phyloP scores from a whole-genome alignment of 805 yeast species.

The Candida hungchunana region DNA sequence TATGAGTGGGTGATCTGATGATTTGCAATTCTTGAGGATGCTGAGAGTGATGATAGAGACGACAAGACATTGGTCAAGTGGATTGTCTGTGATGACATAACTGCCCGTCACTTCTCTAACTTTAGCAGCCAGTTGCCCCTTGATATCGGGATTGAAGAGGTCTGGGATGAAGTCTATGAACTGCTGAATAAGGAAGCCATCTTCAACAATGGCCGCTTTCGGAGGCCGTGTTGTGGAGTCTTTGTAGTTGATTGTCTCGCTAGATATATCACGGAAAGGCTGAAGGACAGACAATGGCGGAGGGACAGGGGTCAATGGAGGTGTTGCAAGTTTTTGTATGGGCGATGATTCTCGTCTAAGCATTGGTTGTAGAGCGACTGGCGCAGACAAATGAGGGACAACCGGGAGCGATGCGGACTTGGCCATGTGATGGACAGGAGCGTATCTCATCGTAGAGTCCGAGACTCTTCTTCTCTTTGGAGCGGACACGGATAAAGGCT shows the following conservation, averaged over 20 bases:
- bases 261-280: conserved; percentile 7
- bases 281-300: conserved; percentile 1
- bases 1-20: conserved; percentile 1
- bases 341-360: no score
- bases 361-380: no score
- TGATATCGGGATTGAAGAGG: conserved; percentile 7
- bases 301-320: no score
- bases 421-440: no score
- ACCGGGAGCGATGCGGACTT: no score
- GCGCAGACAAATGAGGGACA: no score
- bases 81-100: conserved; percentile 4
- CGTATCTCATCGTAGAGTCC: no score
- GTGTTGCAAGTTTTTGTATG: no score
- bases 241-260: background rate
- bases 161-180: conserved; percentile 8
- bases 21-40: conserved; percentile 1
- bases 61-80: conserved; percentile 9
- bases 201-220: conserved; percentile 5
- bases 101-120: conserved; percentile 8
- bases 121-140: conserved; percentile 5
- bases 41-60: conserved; percentile 7
- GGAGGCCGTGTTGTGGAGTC: conserved; percentile 5
- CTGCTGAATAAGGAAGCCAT: conserved; percentile 6
- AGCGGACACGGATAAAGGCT: no score
- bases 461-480: background rate